Base-by-base conservation (phyloP, 2,329 filamentous ascomycete genomes). In the Amylocarpus encephaloides region DNA sequence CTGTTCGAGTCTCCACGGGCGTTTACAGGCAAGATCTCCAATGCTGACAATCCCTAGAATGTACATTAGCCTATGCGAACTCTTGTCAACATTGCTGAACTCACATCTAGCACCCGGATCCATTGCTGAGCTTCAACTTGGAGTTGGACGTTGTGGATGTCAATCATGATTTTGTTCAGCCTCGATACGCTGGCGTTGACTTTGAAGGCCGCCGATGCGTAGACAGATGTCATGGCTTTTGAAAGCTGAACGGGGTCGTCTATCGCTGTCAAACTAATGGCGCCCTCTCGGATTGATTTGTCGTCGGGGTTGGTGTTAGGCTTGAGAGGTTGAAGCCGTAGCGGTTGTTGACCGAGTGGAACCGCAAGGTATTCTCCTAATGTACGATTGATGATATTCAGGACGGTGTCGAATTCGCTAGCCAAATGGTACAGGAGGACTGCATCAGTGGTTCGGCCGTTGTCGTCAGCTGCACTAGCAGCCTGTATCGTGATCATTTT, bases 361-460 rank as follows among this genome's bases (percentile, higher is more conserved):
- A 92, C 78, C 11, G 88, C 85, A 52, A 97, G 83, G 40, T 89
- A 88, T 68, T 97, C 90, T 49, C 91, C 94, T 33, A 98, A 76
- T 3, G 91, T 86, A 35, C 90, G 85, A 69, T 91, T 95, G 64
- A 97, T 81, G 58, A 97, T 92, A 22, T 80, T 75, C 39, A 96
- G 82, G n/a, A 97, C 94, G 48, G 84, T 90, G 67, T 98, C 90
- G 66, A 95, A 97, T 67, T 98, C 91, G 63, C 89, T 88, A 0
- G 93, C 92, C 39, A 98, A 76, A 67, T 98, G 92, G 68, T 95
- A 97, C 46, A 98, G 76, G 45, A 98, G 77, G 12, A 97, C 92
- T 2, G 94, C 91, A 68, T 98, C 93, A 0, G 92, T 94, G 1
- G 86, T 90, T 44, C 94, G 82, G 35, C 93, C 92, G 62, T 92